phyloP scores from a whole-genome alignment of 768 basidiomycete genomes.

The Lactarius trivialis region DNA sequence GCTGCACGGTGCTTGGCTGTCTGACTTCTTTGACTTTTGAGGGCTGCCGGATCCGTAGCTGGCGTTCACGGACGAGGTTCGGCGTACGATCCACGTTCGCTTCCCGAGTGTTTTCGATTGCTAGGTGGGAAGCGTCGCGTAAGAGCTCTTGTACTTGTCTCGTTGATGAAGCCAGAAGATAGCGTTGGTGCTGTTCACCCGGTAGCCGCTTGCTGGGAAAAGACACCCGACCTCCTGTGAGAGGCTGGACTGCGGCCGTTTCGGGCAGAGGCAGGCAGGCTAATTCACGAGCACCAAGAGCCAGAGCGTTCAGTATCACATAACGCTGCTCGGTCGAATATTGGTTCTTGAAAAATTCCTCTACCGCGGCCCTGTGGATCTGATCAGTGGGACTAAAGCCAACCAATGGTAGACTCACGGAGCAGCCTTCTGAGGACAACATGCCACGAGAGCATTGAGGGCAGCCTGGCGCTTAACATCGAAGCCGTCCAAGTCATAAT shows the following conservation, averaged over 20 bases:
- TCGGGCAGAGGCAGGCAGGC: conserved; percentile 40
- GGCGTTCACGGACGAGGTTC: conserved; percentile 63
- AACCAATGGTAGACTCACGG: conserved; percentile 50
- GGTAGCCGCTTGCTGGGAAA: conserved; percentile 86
- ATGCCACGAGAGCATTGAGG: conserved; percentile 72
- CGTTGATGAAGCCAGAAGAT: conserved; percentile 28
- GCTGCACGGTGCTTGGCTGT: conserved; percentile 15
- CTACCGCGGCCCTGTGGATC: conserved; percentile 60
- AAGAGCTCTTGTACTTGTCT: conserved; percentile 51
- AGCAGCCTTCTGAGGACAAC: conserved; percentile 69
- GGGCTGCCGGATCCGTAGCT: conserved; percentile 54
- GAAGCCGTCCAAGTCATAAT: conserved; percentile 79
- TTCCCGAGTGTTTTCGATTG: conserved; percentile 56
- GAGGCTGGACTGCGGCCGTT: conserved; percentile 31
- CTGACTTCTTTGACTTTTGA: conserved; percentile 41
- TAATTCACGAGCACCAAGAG: conserved; percentile 79
- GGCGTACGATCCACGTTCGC: conserved; percentile 50
- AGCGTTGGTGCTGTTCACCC: conserved; percentile 51
- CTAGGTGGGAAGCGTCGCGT: conserved; percentile 52
- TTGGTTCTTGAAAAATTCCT: conserved; percentile 91
- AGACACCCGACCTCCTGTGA: conserved; percentile 31
- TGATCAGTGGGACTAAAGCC: background rate
- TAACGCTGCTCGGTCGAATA: conserved; percentile 85
- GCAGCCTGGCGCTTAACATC: conserved; percentile 68
- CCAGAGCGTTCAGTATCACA: conserved; percentile 79